A percentile compares a stretch with the other conserved stretches of the same genome.
Evolutionary conservation across 805 yeast genomes (phyloP).

Genomic region (Cephaloascus fragrans): DNA sequence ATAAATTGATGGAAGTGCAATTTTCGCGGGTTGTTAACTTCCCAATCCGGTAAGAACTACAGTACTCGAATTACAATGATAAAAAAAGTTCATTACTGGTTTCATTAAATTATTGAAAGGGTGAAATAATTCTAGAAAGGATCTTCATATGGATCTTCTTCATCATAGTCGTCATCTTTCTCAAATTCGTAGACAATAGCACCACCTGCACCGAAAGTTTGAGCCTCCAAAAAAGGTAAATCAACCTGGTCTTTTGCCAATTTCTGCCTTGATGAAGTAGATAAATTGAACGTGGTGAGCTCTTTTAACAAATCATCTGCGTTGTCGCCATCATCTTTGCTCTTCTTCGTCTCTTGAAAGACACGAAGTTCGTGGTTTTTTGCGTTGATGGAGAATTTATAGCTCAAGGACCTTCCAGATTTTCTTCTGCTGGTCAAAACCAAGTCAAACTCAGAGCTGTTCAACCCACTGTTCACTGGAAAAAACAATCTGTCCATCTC

Average conservation of each 20-base stretch:
- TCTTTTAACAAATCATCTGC: conserved; percentile 52
- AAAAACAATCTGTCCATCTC: conserved; percentile 29
- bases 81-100: too few relatives aligned
- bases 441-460: conserved; percentile 35
- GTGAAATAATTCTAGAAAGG: conserved; percentile 80
- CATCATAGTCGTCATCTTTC: conserved; percentile 96
- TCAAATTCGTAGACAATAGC: conserved; percentile 95
- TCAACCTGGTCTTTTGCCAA: conserved; percentile 78
- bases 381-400: conserved; percentile 44
- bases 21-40: too few relatives aligned
- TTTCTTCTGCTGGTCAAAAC: conserved; percentile 63
- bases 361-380: conserved; percentile 29
- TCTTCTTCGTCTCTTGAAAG: conserved; percentile 11
- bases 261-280: conserved; percentile 67
- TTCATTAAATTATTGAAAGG: too few relatives aligned
- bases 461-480: conserved; percentile 35
- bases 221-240: conserved; percentile 88
- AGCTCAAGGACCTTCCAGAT: conserved; percentile 69
- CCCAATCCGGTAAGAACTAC: too few relatives aligned
- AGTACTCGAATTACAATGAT: too few relatives aligned
- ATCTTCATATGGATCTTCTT: conserved; percentile 96
- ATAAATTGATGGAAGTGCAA: too few relatives aligned
- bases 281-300: conserved; percentile 80
- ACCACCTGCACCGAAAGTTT: conserved; percentile 65
- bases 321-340: conserved; percentile 19